Base-by-base conservation (phyloP, 202 grass and related monocot species). In the Setaria italica region DNA sequence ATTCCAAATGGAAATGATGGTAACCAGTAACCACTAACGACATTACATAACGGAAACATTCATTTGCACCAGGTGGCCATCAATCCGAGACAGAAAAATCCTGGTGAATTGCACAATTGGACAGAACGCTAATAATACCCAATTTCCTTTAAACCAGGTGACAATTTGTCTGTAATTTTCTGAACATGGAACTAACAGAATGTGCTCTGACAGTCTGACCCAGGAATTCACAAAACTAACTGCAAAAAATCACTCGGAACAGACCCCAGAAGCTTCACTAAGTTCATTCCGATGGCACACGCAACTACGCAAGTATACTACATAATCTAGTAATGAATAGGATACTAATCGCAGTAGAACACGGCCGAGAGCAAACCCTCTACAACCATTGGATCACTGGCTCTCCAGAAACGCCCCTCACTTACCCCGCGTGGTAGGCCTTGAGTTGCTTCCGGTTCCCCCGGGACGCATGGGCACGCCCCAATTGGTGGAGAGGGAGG, bases 351-450 rank as follows among this genome's bases (percentile, higher is more conserved):
- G 77, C 17, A 15, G 48, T 14, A 54, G 50, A 35, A 11, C 49
- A 55, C 25, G 15, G 71, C 48, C 48, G 68, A 19, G 72, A 4
- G 51, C 20, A 35, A 56, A 58, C 3, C 30, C 62, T 0, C 11
- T 51, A 3, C 14, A 37, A 30, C 9, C 19, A 35, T 19, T 19
- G 45, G 33, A 33, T 2, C 42, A 62, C 25, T 25, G 25, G 25
- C 25, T 25, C 25, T 25, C 25, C 29, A 45, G 77, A 79, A 64
- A 50, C 70, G 15, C 4, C 1, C 11, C 33, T 5, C 41, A 95
- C 86, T 74, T 76, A 98, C 96, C 96, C 88, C 82, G 90, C 60
- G 90, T 86, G 48, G 39, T 75, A 16, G 85, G 59, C 88, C 90
- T 78, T 42, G 68, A 45, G 7, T 20, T 72, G 54, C 45, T 47